phyloP scores from a whole-genome alignment of 192 early-diverging fungal species.

The Phycomyces blakesleeanus region DNA sequence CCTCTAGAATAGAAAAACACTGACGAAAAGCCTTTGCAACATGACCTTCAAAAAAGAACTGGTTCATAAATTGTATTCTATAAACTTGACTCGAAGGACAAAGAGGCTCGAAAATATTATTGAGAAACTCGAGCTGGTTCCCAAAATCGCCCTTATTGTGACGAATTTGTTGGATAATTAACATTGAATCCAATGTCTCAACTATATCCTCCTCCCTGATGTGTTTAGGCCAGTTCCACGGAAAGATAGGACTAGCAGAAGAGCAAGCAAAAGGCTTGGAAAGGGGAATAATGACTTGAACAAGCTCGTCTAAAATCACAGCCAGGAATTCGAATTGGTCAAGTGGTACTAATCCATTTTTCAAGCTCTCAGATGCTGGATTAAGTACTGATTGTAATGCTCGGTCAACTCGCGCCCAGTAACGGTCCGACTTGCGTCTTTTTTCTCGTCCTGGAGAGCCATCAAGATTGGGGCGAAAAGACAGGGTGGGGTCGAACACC shows the following conservation, averaged over 20 bases:
- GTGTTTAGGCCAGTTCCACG: slow-evolving; percentile 41
- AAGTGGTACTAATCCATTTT: not conserved
- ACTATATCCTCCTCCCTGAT: slow-evolving; percentile 40
- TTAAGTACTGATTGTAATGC: slow-evolving; percentile 37
- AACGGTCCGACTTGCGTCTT: slow-evolving; percentile 55
- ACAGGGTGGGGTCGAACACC: slow-evolving; percentile 82
- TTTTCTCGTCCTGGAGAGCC: slow-evolving; percentile 66
- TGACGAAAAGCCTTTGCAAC: slow-evolving; percentile 59
- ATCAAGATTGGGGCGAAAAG: slow-evolving; percentile 84
- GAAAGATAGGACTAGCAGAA: slow-evolving; percentile 5
- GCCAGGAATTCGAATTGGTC: slow-evolving; percentile 42
- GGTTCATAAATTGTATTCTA: slow-evolving; percentile 52
- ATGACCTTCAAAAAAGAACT: slow-evolving; percentile 52
- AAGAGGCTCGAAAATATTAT: slow-evolving; percentile 56
- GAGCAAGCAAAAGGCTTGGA: not conserved
- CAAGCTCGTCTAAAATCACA: slow-evolving; percentile 72
- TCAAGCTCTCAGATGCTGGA: not conserved
- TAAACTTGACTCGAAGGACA: slow-evolving; percentile 50
- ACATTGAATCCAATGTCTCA: slow-evolving; percentile 52
- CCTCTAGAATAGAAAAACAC: slow-evolving; percentile 77
- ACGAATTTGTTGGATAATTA: slow-evolving; percentile 59
- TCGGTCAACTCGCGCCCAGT: slow-evolving; percentile 68
- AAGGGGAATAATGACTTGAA: slow-evolving; percentile 66
- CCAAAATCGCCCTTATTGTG: slow-evolving; percentile 64
- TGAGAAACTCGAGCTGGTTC: slow-evolving; percentile 56